Percentiles rank a stretch among this genome's conserved stretches.
Evolutionary conservation across 768 basidiomycete genomes (phyloP).

Genomic region (Mycena chlorophos): DNA sequence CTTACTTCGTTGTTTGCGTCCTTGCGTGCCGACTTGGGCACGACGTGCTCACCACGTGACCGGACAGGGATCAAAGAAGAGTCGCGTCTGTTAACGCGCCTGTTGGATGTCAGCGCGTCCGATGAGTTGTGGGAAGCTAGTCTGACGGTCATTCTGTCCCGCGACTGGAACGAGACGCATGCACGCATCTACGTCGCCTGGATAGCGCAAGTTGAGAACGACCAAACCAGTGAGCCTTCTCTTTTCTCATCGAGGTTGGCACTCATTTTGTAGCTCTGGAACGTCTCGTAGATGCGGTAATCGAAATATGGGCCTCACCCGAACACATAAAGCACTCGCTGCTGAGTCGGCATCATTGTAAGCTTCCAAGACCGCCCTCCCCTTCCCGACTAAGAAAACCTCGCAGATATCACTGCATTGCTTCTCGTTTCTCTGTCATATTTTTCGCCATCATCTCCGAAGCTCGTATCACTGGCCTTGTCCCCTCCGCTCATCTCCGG

Average conservation of each 20-base stretch:
- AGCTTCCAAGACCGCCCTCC: conserved; percentile 28
- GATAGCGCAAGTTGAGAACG: conserved; percentile 41
- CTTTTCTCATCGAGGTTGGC: conserved; percentile 30
- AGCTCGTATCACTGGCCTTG: conserved; percentile 47
- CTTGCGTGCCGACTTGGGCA: conserved; percentile 33
- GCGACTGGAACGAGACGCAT: conserved; percentile 59
- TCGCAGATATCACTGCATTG: conserved; percentile 69
- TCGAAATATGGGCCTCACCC: conserved; percentile 72
- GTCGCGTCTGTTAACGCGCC: conserved; percentile 46
- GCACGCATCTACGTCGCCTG: conserved; percentile 71
- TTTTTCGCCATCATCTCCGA: conserved; percentile 51
- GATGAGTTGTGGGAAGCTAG: conserved; percentile 51
- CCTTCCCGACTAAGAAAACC: neutral
- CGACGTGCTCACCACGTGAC: conserved; percentile 32
- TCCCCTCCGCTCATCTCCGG: conserved; percentile 65
- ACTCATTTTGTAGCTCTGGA: conserved; percentile 42
- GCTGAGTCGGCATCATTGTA: conserved; percentile 74
- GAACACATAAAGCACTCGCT: conserved; percentile 82
- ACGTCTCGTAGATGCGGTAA: conserved; percentile 45
- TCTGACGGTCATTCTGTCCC: conserved; percentile 50
- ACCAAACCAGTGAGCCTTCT: conserved; percentile 29
- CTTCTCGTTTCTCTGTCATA: conserved; percentile 67
- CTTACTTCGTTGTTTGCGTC: conserved; percentile 60
- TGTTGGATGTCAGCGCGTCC: conserved; percentile 54
- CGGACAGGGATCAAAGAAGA: conserved; percentile 54